Base-by-base conservation (phyloP, 202 grass and related monocot genomes). In the Zizania palustris region DNA sequence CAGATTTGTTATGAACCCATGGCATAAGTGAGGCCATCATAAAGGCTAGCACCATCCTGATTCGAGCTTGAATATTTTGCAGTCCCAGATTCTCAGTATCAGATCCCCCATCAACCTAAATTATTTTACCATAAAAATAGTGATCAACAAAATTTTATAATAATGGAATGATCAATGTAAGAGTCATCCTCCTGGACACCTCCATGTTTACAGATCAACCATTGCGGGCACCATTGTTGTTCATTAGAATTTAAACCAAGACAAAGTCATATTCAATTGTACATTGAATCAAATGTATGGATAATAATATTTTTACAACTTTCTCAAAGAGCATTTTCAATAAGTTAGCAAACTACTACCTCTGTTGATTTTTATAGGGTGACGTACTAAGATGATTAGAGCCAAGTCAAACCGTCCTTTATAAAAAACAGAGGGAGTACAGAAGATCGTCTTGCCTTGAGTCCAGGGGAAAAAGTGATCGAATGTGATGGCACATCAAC, bases 11-110 rank as follows among this genome's bases (percentile, higher is more conserved):
- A 62, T 98, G 87, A 64, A 94, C 84, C 95, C 95, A 98, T 83
- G 95, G 95, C 91, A 98, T 87, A 63, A 98, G 88, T 85, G 92
- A 93, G 35, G 95, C 91, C 83, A 92, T 73, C 95, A 98, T 98
- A 84, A 94, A 98, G 72, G 95, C 91, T 33, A 98, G 69, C 69
- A 98, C 89, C 95, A 98, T 98, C 78, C 91, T 91, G 53, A 98
- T 88, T 88, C 91, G 91, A n/a, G 95, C 95, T 98, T 98, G 95
- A 85, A 98, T 98, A 74, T 98, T 98, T 85, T 98, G 95, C 62
- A 98, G 83, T 54, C 89, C 95, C 21, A 98, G 81, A 80, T 98
- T 98, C 78, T 98, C 95, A 18, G 71, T 76, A 75, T 85, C 86
- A 67, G 95, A 90, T 37, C 95, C 95, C 65, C 91, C 95, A 56